Percentiles rank a stretch among this genome's conserved stretches.
Conservation (phyloP, 2,329 filamentous ascomycete genomes). For the Cylindrodendrum hubeiense region DNA sequence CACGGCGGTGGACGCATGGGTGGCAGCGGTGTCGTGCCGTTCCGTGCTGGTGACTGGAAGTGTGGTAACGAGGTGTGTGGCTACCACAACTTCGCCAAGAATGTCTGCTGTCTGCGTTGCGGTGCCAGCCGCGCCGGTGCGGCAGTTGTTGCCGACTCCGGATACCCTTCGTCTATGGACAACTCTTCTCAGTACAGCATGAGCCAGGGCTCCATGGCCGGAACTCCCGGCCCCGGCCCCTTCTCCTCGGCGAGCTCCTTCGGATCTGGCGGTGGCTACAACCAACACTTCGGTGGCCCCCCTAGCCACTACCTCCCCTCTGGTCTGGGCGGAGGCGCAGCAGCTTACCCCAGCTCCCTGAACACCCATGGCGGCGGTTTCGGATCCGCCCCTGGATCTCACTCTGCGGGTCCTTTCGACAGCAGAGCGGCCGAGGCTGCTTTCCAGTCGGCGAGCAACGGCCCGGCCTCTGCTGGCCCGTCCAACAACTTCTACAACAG, state of each 20-base stretch:
- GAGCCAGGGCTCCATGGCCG: constrained; percentile 88
- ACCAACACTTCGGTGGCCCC: constrained; percentile 87
- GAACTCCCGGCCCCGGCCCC: constrained; percentile 81
- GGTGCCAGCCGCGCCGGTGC: constrained; percentile 94
- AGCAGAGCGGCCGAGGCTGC: constrained; percentile 94
- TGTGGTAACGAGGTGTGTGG: constrained; percentile 97
- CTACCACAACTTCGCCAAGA: constrained; percentile 99
- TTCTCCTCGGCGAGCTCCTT: constrained; percentile 80
- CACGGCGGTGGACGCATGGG: constrained; percentile 78
- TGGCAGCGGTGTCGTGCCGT: constrained; percentile 89
- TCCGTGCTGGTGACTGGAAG: constrained; percentile 99
- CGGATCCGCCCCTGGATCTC: constrained; percentile 80
- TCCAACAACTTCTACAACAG: constrained; percentile 63
- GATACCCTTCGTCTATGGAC: constrained; percentile 92
- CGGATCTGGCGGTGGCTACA: constrained; percentile 72
- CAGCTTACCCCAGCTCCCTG: constrained; percentile 80
- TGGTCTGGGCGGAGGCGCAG: constrained; percentile 79
- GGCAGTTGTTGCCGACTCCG: constrained; percentile 93
- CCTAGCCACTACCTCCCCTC: constrained; percentile 93
- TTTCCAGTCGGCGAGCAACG: constrained; percentile 90
- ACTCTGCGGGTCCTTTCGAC: constrained; percentile 89
- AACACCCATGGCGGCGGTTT: constrained; percentile 77
- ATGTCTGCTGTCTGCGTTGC: constrained; percentile 96
- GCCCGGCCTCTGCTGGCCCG: constrained; percentile 80
- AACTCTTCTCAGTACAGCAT: constrained; percentile 85